Conservation (phyloP, 1,284 basidiomycete genomes). For the Cerrena zonata region DNA sequence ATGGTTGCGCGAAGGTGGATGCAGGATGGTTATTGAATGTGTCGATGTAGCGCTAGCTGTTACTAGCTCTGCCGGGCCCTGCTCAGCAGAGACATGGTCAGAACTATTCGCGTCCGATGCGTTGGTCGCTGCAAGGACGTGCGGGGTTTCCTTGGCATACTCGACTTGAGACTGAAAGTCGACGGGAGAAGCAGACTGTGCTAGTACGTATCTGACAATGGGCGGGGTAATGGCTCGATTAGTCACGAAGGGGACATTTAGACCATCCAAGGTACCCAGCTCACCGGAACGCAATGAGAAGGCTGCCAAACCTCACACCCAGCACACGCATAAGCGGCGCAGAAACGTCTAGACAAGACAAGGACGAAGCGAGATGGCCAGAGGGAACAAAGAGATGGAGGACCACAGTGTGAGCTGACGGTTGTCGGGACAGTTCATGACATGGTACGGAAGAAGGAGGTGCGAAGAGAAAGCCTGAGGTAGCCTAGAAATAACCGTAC, state of each 20-base stretch:
- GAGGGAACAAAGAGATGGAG: background rate
- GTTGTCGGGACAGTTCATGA: background rate
- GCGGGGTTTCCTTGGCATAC: background rate
- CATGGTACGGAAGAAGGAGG: background rate
- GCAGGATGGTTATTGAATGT: conserved; percentile 1
- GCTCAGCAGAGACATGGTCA: background rate
- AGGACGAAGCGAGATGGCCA: too few relatives aligned
- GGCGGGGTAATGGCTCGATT: background rate
- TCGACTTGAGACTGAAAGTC: background rate
- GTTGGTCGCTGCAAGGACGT: too few relatives aligned
- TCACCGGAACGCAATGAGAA: background rate
- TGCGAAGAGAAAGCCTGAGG: background rate
- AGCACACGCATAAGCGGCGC: background rate
- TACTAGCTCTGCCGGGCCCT: too few relatives aligned
- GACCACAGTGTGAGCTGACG: background rate
- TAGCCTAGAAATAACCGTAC: background rate
- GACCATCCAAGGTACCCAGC: background rate
- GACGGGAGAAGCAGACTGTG: background rate
- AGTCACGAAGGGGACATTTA: too few relatives aligned
- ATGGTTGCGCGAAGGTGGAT: background rate
- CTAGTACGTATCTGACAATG: background rate
- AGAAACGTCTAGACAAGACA: too few relatives aligned
- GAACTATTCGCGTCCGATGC: too few relatives aligned
- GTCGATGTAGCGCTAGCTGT: background rate
- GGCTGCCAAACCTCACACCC: background rate